Percentiles rank a stretch among this genome's conserved stretches.
Evolutionary conservation across 768 basidiomycete genomes (phyloP).

Genomic region (Lactarius deliciosus): DNA sequence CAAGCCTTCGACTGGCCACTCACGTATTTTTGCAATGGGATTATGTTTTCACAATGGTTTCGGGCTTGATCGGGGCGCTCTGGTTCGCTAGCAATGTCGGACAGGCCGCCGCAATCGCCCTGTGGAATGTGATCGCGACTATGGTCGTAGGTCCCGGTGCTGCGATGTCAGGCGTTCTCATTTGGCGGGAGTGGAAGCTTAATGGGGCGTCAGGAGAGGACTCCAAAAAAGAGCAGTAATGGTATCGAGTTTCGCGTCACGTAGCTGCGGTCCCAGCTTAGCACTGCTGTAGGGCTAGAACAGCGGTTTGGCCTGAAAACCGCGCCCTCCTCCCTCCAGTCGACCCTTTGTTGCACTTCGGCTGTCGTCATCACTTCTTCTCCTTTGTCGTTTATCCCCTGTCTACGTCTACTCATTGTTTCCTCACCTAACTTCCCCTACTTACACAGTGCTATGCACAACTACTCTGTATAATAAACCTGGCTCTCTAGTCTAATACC

Average conservation of each 20-base stretch:
- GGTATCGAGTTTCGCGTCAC: not conserved
- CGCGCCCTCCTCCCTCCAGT: not conserved
- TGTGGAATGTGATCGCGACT: constrained; percentile 23
- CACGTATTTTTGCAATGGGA: constrained; percentile 26
- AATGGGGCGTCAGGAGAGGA: constrained; percentile 9
- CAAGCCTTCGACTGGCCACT: constrained; percentile 10
- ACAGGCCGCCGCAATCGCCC: constrained; percentile 7
- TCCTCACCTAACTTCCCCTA: not conserved
- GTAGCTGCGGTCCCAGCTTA: not conserved
- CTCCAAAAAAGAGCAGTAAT: constrained; percentile 1
- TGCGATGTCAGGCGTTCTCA: constrained; percentile 24
- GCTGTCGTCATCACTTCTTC: not conserved
- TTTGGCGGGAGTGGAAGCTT: constrained; percentile 26
- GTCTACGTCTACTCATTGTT: not conserved
- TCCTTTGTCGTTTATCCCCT: not conserved
- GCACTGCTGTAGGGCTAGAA: not conserved
- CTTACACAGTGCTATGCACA: not conserved
- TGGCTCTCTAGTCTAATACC: not conserved
- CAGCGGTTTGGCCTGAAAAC: not conserved
- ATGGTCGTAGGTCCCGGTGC: constrained; percentile 24
- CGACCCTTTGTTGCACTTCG: not conserved
- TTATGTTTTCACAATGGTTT: constrained; percentile 16
- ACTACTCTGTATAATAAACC: not conserved
- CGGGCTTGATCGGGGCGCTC: constrained; percentile 19
- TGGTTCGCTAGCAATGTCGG: constrained; percentile 22